phyloP scores from a whole-genome alignment of 2,329 filamentous ascomycete genomes.

The Ascochyta rabiei region DNA sequence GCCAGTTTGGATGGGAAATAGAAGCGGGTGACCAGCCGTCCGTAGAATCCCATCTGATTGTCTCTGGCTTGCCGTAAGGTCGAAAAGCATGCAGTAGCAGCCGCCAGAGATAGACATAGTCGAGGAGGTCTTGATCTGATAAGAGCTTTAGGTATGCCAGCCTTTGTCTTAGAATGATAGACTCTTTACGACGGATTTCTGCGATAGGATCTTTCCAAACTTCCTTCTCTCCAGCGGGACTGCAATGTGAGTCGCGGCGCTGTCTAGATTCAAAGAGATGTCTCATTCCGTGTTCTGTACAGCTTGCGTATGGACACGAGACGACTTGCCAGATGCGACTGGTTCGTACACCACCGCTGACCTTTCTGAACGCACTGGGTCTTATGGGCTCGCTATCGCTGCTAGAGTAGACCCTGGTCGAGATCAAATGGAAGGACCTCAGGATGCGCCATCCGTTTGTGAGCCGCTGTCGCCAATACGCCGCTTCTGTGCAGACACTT shows the following conservation, averaged over 20 bases:
- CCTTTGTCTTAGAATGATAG: slow-evolving; percentile 15
- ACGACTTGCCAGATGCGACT: slow-evolving; percentile 24
- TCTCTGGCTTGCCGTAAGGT: slow-evolving; percentile 17
- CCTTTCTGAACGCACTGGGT: slow-evolving; percentile 16
- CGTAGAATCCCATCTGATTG: neutral
- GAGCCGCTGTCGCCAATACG: slow-evolving; percentile 19
- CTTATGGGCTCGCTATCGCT: slow-evolving; percentile 3
- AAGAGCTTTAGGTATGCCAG: slow-evolving; percentile 9
- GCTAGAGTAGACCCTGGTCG: slow-evolving; percentile 13
- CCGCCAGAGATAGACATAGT: slow-evolving; percentile 23
- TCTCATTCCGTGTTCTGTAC: slow-evolving; percentile 23
- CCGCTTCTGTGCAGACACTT: slow-evolving; percentile 10
- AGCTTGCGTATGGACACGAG: slow-evolving; percentile 22
- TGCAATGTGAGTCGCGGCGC: slow-evolving; percentile 6
- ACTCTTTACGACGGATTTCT: slow-evolving; percentile 14
- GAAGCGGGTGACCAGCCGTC: neutral
- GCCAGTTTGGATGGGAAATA: slow-evolving; percentile 9
- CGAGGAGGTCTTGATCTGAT: slow-evolving; percentile 17
- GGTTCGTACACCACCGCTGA: slow-evolving; percentile 18
- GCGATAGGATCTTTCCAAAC: neutral
- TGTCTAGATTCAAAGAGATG: slow-evolving; percentile 12
- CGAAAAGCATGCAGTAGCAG: slow-evolving; percentile 18
- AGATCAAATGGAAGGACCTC: slow-evolving; percentile 20
- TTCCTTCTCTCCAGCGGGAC: neutral
- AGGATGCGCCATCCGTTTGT: slow-evolving; percentile 25